phyloP scores from a whole-genome alignment of 2,329 filamentous ascomycete species.

The Bipolaris sorokiniana region DNA sequence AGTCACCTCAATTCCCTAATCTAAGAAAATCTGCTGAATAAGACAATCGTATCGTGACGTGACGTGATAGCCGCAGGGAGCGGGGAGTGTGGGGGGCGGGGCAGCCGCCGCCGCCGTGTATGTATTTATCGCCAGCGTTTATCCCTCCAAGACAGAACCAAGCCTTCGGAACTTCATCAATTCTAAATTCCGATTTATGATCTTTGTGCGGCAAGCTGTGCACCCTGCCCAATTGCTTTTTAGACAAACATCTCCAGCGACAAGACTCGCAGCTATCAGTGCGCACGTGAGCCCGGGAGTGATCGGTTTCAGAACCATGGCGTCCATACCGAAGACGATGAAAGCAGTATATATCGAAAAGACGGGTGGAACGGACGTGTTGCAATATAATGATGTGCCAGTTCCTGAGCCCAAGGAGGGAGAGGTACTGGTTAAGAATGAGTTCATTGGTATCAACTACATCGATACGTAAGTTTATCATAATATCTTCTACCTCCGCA shows the following conservation, averaged over 20 bases:
- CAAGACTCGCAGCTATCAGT: constrained; percentile 27
- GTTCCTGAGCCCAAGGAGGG: constrained; percentile 72
- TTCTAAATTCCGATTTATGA: constrained; percentile 21
- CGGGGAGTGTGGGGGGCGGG: constrained; percentile 4
- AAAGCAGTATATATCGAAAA: constrained; percentile 74
- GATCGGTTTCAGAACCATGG: constrained; percentile 44
- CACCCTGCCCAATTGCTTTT: constrained; percentile 16
- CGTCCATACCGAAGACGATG: constrained; percentile 70
- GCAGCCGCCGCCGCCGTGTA: constrained; percentile 5
- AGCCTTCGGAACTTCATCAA: neutral
- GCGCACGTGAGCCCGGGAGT: constrained; percentile 24
- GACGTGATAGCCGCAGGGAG: constrained; percentile 15
- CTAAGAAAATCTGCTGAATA: neutral
- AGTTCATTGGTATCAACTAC: constrained; percentile 81
- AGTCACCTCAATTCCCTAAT: neutral
- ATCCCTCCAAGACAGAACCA: neutral
- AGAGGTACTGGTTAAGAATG: constrained; percentile 80
- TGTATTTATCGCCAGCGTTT: constrained; percentile 15
- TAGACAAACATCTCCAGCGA: constrained; percentile 19
- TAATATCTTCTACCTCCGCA: neutral
- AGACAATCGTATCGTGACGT: neutral
- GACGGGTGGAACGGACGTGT: constrained; percentile 73
- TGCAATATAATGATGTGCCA: constrained; percentile 73
- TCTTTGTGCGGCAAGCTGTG: constrained; percentile 15
- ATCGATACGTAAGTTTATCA: constrained; percentile 71